Evolutionary conservation across 768 basidiomycete species (phyloP), one percentile per base, ranked within the genome.

Genomic region (Lepiota brunneoincarnata): DNA sequence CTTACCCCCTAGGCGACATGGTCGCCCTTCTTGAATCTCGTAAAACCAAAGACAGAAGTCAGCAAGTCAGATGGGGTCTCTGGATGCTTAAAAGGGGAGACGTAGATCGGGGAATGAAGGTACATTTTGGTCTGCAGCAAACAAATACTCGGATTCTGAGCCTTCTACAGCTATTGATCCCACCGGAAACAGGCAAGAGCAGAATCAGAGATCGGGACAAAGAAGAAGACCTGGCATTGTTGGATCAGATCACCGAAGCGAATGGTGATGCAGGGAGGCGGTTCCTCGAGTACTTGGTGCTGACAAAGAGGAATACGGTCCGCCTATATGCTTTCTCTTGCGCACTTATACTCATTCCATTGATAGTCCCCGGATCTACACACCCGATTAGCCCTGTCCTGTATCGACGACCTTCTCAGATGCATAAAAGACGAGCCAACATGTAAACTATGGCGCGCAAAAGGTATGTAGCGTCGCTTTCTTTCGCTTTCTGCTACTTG

Each of bases 271-370:
- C 87, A 17, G 91, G 82, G 2, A 74, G 77, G 34, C 80, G 81
- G 58, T 95, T 85, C 64, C 73, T 97, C 3, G 93, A 96, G 63
- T 83, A 92, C 67, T 71, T 95, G 1, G 84, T 95, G 2, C 69
- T 96, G 20, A 79, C 81, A 50, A 82, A 83, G 58, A 80, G 83
- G 43, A 85, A 79, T 61, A 72, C 72, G 38, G 88, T 87, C 61
- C 11, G 79, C 63, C 34, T 12, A 6, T 26, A 46, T 24, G 34
- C 42, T 12, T 14, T 31, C 18, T 36, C 26, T 6, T 17, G 4
- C 24, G 12, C 23, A 26, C 6, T 43, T 34, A 6, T 28, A 37
- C 35, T 59, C 23, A 57, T 15, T 12, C 49, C 21, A 50, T 38
- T 7, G 12, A 37, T 55, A 89, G 84, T 82, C 86, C 35, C 72